Conservation (phyloP, 1,284 basidiomycete genomes). For the Grifola frondosa region DNA sequence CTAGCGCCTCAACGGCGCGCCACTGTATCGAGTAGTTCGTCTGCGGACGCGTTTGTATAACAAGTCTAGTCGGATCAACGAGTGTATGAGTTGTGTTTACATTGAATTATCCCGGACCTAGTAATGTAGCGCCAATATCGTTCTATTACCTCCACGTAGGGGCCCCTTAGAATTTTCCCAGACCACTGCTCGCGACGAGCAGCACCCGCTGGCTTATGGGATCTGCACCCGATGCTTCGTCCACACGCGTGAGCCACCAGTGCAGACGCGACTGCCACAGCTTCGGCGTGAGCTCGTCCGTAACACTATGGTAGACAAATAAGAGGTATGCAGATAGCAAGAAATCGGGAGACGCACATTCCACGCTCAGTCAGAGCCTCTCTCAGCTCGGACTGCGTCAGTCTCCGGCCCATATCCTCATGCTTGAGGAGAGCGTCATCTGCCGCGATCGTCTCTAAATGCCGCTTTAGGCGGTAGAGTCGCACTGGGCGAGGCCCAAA, state of each 20-base stretch:
- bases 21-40: neutral
- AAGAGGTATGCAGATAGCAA: neutral
- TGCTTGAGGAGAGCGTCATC: conserved; percentile 61
- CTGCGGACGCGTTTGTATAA: too few relatives aligned
- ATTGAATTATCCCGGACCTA: conserved; percentile 4
- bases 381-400: conserved; percentile 54
- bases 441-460: conserved; percentile 49
- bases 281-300: conserved; percentile 37
- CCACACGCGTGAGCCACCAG: conserved; percentile 58
- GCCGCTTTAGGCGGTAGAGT: conserved; percentile 53
- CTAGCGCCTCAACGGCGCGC: too few relatives aligned
- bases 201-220: conserved; percentile 42
- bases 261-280: conserved; percentile 48
- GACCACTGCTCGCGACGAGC: conserved; percentile 35
- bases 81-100: conserved; percentile 24
- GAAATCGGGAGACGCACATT: conserved; percentile 51
- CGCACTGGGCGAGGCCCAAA: conserved; percentile 53
- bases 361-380: conserved; percentile 72
- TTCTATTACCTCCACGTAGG: too few relatives aligned
- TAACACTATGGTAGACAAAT: conserved; percentile 31
- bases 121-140: too few relatives aligned
- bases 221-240: conserved; percentile 29
- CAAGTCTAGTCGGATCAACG: too few relatives aligned
- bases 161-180: conserved; percentile 18
- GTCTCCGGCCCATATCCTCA: conserved; percentile 44